Percentiles rank a stretch among this genome's conserved stretches.
phyloP scores from a whole-genome alignment of 306 rosid genomes.

The Quercus robur region DNA sequence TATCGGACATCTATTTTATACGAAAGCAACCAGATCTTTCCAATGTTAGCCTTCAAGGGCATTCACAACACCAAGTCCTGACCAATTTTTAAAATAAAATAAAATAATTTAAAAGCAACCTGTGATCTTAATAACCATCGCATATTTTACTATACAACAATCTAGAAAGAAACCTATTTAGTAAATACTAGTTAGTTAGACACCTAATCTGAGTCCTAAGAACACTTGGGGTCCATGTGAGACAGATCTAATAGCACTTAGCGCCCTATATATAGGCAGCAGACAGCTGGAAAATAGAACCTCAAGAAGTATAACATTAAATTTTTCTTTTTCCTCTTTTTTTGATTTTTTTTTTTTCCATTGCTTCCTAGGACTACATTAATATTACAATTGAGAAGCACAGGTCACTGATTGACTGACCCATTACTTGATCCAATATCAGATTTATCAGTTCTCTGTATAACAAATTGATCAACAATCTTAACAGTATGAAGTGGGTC shows the following conservation, averaged over 20 bases:
- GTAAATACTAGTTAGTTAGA: background rate
- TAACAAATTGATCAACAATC: constrained; percentile 80
- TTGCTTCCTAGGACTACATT: constrained; percentile 12
- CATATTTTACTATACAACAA: background rate
- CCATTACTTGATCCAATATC: constrained; percentile 29
- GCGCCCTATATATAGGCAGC: background rate
- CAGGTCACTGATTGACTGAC: constrained; percentile 47
- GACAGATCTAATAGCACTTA: background rate
- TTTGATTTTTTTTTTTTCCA: background rate
- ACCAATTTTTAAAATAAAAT: no score
- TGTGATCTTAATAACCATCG: background rate
- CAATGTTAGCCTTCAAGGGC: no score
- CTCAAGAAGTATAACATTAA: background rate
- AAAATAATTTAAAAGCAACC: no score
- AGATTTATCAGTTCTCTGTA: constrained; percentile 40
- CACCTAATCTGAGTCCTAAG: background rate
- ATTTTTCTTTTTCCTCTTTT: background rate
- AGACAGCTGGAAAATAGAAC: background rate
- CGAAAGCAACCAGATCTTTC: no score
- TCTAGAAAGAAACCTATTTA: background rate
- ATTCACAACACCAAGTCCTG: no score
- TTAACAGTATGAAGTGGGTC: constrained; percentile 83
- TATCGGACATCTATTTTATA: no score
- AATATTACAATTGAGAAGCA: constrained; percentile 24
- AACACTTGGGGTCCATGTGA: background rate